A percentile compares a stretch with the other conserved stretches of the same genome.
These are phyloP conservation scores for Flagelloscypha sp. DNA, from an alignment of 768 basidiomycete species.

Conservation along the genomic window DNA sequence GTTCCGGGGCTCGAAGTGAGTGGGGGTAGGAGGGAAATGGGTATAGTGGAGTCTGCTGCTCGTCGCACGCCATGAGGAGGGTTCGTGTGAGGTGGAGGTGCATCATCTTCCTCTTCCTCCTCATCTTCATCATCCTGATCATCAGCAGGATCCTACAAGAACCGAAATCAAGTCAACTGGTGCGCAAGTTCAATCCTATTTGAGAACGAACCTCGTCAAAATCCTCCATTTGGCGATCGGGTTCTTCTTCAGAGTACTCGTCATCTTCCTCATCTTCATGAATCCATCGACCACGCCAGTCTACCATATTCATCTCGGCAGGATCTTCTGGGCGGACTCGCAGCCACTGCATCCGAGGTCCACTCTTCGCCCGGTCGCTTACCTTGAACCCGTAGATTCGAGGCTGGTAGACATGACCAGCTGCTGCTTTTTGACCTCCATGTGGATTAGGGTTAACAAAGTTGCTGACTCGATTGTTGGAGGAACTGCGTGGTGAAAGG, in stretches of 20 bases:
- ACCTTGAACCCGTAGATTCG: slow-evolving; percentile 98
- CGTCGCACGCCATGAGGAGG: slow-evolving; percentile 26
- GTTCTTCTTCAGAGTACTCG: slow-evolving; percentile 46
- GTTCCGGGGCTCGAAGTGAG: slow-evolving; percentile 33
- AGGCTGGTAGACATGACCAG: slow-evolving; percentile 81
- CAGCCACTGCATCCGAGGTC: slow-evolving; percentile 97
- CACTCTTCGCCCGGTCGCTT: slow-evolving; percentile 87
- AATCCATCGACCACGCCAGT: slow-evolving; percentile 88
- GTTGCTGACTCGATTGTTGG: slow-evolving; percentile 34
- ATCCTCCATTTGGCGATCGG: slow-evolving; percentile 76
- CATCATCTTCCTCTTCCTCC: slow-evolving; percentile 45
- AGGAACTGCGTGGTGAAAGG: slow-evolving; percentile 42
- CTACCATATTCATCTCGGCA: slow-evolving; percentile 78
- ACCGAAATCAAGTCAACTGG: slow-evolving; percentile 2
- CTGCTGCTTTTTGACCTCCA: slow-evolving; percentile 83
- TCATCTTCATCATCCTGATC: slow-evolving; percentile 51
- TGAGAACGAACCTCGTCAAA: slow-evolving; percentile 62
- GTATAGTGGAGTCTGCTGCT: slow-evolving; percentile 14
- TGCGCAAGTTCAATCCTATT: not conserved
- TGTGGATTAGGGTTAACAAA: slow-evolving; percentile 85
- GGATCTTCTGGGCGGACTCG: slow-evolving; percentile 75
- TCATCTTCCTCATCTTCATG: slow-evolving; percentile 61
- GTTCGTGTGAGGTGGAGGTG: too few relatives aligned
- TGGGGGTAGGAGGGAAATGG: slow-evolving; percentile 24
- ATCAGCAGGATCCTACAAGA: slow-evolving; percentile 40